Percentiles rank a stretch among this genome's conserved stretches.
Conservation (phyloP, 768 basidiomycete genomes). For the Naganishia vishniacii region DNA sequence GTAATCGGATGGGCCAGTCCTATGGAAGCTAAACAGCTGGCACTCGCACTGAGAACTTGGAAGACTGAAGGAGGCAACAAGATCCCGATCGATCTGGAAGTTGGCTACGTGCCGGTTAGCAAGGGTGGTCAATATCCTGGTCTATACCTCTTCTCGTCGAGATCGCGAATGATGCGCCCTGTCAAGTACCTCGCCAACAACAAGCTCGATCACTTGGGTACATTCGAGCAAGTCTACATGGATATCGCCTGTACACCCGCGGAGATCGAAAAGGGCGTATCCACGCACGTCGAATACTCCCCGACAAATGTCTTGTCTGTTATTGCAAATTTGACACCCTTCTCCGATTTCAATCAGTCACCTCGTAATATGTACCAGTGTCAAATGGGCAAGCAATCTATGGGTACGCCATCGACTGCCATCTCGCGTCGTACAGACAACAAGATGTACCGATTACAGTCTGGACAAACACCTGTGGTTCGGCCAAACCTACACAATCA, state of each 20-base stretch:
- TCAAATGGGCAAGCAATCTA: conserved; percentile 99
- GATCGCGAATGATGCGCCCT: conserved; percentile 94
- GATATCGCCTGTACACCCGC: conserved; percentile 86
- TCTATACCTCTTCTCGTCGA: conserved; percentile 79
- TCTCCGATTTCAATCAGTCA: conserved; percentile 97
- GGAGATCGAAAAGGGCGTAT: conserved; percentile 68
- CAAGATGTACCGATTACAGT: conserved; percentile 93
- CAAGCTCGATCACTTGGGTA: conserved; percentile 78
- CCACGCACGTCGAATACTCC: conserved; percentile 87
- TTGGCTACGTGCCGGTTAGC: conserved; percentile 80
- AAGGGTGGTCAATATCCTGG: conserved; percentile 96
- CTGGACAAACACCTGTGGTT: conserved; percentile 89
- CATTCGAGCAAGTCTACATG: conserved; percentile 99
- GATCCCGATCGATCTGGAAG: conserved; percentile 87
- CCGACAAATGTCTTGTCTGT: conserved; percentile 95
- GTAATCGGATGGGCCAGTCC: conserved; percentile 90
- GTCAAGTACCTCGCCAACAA: conserved; percentile 86
- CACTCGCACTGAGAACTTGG: conserved; percentile 80
- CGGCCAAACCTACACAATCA: conserved; percentile 84
- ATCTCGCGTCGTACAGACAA: conserved; percentile 91
- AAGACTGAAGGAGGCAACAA: conserved; percentile 81
- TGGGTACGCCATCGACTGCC: conserved; percentile 95
- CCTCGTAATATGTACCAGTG: conserved; percentile 77
- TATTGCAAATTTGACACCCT: conserved; percentile 93
- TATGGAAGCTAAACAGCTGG: conserved; percentile 66